A percentile compares a stretch with the other conserved stretches of the same genome.
Evolutionary conservation across 2,329 filamentous ascomycete species (phyloP).

Genomic region (Apiospora koreana): DNA sequence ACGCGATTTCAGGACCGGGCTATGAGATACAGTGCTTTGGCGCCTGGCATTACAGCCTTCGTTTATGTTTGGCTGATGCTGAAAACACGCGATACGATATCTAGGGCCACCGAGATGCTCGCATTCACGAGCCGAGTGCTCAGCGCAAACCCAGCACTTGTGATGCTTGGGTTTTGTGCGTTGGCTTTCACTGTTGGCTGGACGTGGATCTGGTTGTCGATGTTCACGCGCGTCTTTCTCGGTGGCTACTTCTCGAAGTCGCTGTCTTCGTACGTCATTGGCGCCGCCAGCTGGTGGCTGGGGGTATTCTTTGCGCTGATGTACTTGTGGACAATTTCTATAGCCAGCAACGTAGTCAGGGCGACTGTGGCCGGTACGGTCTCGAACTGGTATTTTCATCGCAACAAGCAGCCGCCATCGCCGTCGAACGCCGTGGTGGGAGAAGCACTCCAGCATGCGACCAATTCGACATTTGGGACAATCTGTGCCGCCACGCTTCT

Average conservation of each 20-base stretch:
- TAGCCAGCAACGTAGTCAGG: constrained; percentile 86
- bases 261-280: constrained; percentile 72
- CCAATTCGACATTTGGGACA: constrained; percentile 86
- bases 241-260: constrained; percentile 77
- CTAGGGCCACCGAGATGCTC: constrained; percentile 82
- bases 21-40: constrained; percentile 83
- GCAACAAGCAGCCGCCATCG: constrained; percentile 75
- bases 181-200: constrained; percentile 77
- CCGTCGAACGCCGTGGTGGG: constrained; percentile 79
- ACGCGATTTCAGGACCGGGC: constrained; percentile 78
- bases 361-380: constrained; percentile 92
- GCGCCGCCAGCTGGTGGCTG: constrained; percentile 90
- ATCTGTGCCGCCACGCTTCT: constrained; percentile 87
- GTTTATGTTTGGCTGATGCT: constrained; percentile 84
- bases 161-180: constrained; percentile 79
- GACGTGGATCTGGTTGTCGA: constrained; percentile 95
- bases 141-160: constrained; percentile 77
- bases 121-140: constrained; percentile 92
- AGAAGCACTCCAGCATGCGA: constrained; percentile 79
- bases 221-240: constrained; percentile 95
- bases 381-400: constrained; percentile 99
- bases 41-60: constrained; percentile 72
- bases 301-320: constrained; percentile 90
- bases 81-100: constrained; percentile 77
- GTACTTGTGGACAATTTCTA: constrained; percentile 91